Evolutionary conservation across 768 basidiomycete species (phyloP).

Genomic region (Termitomyces sp.): DNA sequence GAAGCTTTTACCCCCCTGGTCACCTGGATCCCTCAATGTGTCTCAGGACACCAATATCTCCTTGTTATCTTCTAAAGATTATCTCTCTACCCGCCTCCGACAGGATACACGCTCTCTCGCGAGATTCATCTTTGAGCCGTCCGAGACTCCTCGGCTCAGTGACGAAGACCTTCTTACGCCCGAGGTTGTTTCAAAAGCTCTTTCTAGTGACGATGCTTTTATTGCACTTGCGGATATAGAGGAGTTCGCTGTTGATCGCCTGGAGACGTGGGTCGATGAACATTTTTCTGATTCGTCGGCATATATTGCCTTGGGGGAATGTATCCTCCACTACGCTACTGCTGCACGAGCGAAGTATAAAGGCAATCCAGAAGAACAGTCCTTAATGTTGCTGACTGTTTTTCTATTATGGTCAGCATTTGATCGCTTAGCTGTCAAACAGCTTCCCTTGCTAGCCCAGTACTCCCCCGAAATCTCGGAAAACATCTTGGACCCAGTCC

Average conservation of each 20-base stretch:
- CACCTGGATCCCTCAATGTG: not conserved
- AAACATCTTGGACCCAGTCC: not conserved
- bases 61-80: not conserved
- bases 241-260: not conserved
- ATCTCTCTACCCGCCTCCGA: not conserved
- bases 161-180: not conserved
- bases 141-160: not conserved
- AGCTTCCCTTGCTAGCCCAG: not conserved
- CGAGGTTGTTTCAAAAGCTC: not conserved
- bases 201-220: not conserved
- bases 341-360: not conserved
- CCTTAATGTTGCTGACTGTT: not conserved
- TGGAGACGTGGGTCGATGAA: not conserved
- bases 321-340: not conserved
- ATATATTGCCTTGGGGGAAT: not conserved
- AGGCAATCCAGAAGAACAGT: not conserved
- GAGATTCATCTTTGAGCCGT: not conserved
- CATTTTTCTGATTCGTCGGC: not conserved
- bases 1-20: not conserved
- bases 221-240: not conserved
- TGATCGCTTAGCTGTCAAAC: not conserved
- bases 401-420: not conserved
- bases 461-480: not conserved
- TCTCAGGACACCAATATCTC: not conserved
- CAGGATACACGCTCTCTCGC: not conserved